Evolutionary conservation across 2,329 filamentous ascomycete genomes (phyloP).

Genomic region (Didymella lethalis): DNA sequence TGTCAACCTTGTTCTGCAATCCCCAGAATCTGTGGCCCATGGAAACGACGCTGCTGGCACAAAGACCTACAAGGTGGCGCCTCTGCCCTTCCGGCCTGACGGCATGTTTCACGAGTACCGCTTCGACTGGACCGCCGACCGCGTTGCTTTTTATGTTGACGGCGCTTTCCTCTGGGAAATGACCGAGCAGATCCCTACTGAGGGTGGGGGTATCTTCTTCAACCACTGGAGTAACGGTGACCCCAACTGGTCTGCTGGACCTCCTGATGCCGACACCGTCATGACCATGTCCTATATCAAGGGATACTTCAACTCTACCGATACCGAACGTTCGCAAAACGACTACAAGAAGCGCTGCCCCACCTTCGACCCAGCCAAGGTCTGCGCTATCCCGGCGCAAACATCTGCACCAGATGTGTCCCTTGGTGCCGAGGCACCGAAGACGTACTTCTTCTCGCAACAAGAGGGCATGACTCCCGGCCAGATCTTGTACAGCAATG

Average conservation of each 20-base stretch:
- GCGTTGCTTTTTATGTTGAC: conserved; percentile 75
- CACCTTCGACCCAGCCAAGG: conserved; percentile 36
- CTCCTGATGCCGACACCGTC: conserved; percentile 68
- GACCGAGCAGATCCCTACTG: conserved; percentile 64
- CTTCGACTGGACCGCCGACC: conserved; percentile 72
- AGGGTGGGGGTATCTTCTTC: conserved; percentile 71
- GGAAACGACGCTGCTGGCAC: conserved; percentile 71
- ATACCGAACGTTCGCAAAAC: conserved; percentile 37
- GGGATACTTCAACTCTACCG: conserved; percentile 79
- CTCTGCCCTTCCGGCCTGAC: conserved; percentile 72
- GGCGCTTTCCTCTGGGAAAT: conserved; percentile 65
- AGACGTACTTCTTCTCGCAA: conserved; percentile 50
- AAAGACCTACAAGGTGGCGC: conserved; percentile 63
- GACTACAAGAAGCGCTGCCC: conserved; percentile 45
- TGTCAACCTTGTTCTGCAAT: conserved; percentile 79
- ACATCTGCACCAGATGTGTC: conserved; percentile 40
- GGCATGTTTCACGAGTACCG: conserved; percentile 77
- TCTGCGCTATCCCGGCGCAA: conserved; percentile 48
- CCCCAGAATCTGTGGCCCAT: conserved; percentile 63
- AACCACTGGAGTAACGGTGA: conserved; percentile 84
- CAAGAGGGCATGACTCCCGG: conserved; percentile 38
- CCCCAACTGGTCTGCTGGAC: conserved; percentile 73
- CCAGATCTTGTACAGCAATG: conserved; percentile 38
- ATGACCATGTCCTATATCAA: conserved; percentile 75
- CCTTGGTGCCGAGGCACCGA: conserved; percentile 34